These are phyloP conservation scores for Mycena capillaripes DNA, from an alignment of 768 basidiomycete genomes.

Conservation along the genomic window DNA sequence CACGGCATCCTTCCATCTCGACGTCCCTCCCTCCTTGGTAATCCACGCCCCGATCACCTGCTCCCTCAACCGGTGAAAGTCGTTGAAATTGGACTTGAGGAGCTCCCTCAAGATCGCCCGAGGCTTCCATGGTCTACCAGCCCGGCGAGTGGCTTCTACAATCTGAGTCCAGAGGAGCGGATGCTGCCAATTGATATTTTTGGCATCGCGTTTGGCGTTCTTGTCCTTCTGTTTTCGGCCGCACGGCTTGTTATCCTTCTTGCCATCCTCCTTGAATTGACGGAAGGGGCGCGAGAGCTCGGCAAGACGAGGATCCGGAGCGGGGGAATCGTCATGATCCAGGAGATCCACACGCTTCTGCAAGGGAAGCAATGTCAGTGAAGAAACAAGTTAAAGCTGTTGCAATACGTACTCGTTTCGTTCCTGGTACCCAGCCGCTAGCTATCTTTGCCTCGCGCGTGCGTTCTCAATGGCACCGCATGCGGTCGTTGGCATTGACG, in stretches of 20 bases:
- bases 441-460: background rate
- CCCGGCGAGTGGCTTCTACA: background rate
- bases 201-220: slow-evolving; percentile 4
- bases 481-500: background rate
- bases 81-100: background rate
- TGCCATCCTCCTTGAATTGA: slow-evolving; percentile 16
- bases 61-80: background rate
- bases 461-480: background rate
- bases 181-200: slow-evolving; percentile 24
- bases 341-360: slow-evolving; percentile 2
- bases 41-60: slow-evolving; percentile 28
- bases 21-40: background rate
- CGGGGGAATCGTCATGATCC: background rate
- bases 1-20: background rate
- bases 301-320: background rate
- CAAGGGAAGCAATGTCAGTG: background rate
- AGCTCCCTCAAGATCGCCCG: background rate
- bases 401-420: background rate
- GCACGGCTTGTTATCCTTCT: slow-evolving; percentile 1
- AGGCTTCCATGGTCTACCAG: slow-evolving; percentile 6
- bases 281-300: slow-evolving; percentile 31
- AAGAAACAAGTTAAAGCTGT: background rate
- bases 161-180: slow-evolving; percentile 18
- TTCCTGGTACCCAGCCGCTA: background rate
- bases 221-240: slow-evolving; percentile 22